These are phyloP conservation scores for Hirsutella minnesotensis DNA, from an alignment of 2,329 filamentous ascomycete species.

Conservation along the genomic window DNA sequence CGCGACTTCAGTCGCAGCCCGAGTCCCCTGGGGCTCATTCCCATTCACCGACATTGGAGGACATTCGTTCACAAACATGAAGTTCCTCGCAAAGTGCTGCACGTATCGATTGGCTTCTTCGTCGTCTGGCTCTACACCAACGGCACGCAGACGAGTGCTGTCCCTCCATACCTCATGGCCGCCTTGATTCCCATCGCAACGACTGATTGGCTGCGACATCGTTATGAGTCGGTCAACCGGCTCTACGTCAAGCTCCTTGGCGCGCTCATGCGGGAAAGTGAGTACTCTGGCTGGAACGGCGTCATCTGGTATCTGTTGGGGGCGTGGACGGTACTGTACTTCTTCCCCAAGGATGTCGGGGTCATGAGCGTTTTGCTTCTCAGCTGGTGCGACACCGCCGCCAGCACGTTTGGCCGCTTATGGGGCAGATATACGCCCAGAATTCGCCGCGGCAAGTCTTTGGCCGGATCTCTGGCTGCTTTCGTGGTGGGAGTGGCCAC, in stretches of 20 bases:
- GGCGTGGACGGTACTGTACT: conserved; percentile 72
- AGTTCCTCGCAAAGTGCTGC: conserved; percentile 83
- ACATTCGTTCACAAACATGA: conserved; percentile 93
- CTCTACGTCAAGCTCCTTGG: conserved; percentile 78
- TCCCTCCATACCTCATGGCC: conserved; percentile 74
- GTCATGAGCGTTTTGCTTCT: conserved; percentile 82
- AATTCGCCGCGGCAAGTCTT: conserved; percentile 76
- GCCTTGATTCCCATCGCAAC: conserved; percentile 74
- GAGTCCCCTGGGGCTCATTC: conserved; percentile 85
- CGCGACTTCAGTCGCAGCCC: conserved; percentile 83
- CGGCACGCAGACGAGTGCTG: conserved; percentile 63
- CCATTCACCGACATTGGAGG: conserved; percentile 85
- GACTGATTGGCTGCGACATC: conserved; percentile 73
- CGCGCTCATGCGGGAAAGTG: conserved; percentile 91
- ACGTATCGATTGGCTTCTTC: conserved; percentile 94
- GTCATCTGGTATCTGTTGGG: conserved; percentile 95
- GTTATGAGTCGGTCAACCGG: conserved; percentile 68
- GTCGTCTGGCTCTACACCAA: conserved; percentile 75
- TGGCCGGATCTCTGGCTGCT: conserved; percentile 79
- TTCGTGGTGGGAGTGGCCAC: conserved; percentile 73
- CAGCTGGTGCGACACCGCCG: conserved; percentile 96
- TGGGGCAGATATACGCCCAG: conserved; percentile 84
- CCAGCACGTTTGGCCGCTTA: conserved; percentile 82
- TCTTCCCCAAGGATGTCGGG: conserved; percentile 87
- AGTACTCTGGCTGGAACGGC: conserved; percentile 89